A percentile compares a stretch with the other conserved stretches of the same genome.
Conservation (phyloP, 2,329 filamentous ascomycete genomes). For the Xylaria sp. region DNA sequence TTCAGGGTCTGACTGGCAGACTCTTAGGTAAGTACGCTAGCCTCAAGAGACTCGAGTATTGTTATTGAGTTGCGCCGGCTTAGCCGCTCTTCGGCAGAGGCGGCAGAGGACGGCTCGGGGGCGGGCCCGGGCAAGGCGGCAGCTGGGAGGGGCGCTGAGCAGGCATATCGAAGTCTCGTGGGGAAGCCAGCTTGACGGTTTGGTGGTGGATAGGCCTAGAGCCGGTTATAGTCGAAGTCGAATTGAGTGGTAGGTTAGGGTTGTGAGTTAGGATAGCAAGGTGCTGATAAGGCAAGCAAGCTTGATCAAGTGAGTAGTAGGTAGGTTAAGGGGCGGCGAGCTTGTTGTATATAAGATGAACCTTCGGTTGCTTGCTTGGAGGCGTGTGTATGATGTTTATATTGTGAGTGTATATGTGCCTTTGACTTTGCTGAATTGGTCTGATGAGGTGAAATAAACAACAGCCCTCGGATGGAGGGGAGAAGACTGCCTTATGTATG, state of each 20-base stretch:
- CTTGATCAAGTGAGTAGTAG: slow-evolving; percentile 8
- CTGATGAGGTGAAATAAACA: slow-evolving; percentile 28
- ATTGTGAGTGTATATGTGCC: slow-evolving; percentile 4
- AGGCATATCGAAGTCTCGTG: slow-evolving; percentile 50
- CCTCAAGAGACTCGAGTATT: slow-evolving; percentile 13
- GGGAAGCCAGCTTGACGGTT: slow-evolving; percentile 35
- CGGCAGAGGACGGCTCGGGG: slow-evolving; percentile 66
- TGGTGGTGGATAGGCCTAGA: slow-evolving; percentile 12
- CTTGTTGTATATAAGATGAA: not conserved
- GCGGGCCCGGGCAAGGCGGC: slow-evolving; percentile 68
- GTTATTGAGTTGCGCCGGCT: slow-evolving; percentile 18
- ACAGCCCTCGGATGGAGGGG: slow-evolving; percentile 28
- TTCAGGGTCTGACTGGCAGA: slow-evolving; percentile 20
- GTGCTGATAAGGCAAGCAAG: slow-evolving; percentile 5
- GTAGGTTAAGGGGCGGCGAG: slow-evolving; percentile 5
- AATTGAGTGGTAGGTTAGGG: too few relatives aligned
- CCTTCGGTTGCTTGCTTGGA: not conserved
- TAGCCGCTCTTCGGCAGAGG: slow-evolving; percentile 65
- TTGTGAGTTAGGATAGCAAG: not conserved
- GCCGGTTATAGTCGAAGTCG: not conserved
- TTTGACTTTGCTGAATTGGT: slow-evolving; percentile 26
- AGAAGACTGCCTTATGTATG: slow-evolving; percentile 38
- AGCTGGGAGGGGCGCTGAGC: slow-evolving; percentile 66
- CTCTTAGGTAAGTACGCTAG: slow-evolving; percentile 22
- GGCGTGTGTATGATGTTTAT: too few relatives aligned